phyloP scores from a whole-genome alignment of 176 grass and related monocot genomes.

The Coix lacrymajobi region DNA sequence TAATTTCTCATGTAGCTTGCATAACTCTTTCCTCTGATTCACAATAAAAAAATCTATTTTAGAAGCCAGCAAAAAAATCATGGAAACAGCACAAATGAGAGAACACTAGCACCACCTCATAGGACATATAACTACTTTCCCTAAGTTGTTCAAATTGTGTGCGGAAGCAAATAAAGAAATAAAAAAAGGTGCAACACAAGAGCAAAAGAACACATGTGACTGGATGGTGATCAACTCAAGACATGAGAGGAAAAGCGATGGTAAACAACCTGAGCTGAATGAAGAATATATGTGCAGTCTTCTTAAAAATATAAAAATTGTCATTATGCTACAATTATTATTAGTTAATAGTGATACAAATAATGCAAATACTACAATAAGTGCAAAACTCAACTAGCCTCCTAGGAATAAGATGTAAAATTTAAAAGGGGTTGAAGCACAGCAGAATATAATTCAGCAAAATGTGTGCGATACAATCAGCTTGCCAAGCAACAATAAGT shows the following conservation, averaged over 20 bases:
- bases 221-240: not conserved
- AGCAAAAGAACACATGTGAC: not conserved
- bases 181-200: not conserved
- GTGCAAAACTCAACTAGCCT: not conserved
- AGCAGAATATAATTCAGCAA: not conserved
- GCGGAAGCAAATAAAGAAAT: not conserved
- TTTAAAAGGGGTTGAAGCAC: not conserved
- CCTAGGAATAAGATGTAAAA: not conserved
- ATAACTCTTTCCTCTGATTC: slow-evolving; percentile 80
- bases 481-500: not conserved
- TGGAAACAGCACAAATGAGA: not conserved
- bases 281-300: not conserved
- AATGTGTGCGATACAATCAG: not conserved
- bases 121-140: not conserved
- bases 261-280: not conserved
- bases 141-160: not conserved
- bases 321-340: not conserved
- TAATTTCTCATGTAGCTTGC: slow-evolving; percentile 77
- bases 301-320: not conserved
- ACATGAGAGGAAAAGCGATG: not conserved
- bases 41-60: slow-evolving; percentile 27
- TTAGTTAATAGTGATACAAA: not conserved
- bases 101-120: not conserved
- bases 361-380: not conserved
- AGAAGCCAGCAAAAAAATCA: slow-evolving; percentile 26